Base-by-base conservation (phyloP, 441 rosid genomes). In the Euphorbia celastroides region DNA sequence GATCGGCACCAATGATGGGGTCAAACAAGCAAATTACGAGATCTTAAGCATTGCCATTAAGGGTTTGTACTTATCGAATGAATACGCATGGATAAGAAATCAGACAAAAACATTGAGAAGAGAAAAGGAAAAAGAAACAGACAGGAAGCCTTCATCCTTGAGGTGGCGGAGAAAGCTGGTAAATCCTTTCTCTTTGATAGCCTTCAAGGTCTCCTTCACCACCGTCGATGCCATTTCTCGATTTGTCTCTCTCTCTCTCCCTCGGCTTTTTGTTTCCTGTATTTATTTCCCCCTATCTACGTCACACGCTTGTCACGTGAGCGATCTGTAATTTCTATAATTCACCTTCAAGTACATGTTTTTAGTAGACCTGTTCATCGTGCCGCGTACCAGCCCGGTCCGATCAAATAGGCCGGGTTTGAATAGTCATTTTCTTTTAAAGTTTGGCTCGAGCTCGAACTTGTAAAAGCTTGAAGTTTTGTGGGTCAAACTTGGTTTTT, bases 111-210 rank as follows among this genome's bases (percentile, higher is more conserved):
- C 38, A 61, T 67, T n/a, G 54, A 30, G 7, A 42, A 50, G 42
- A 67, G 25, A 42, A 61, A 22, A 22, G 41, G 12, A 19, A 46
- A 20, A 60, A 66, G 64, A 58, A 5, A 83, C 83, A 50, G 32
- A 94, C 97, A 76, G 6, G 72, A 78, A 89, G 76, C 99, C 99
- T 64, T 85, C 96, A 55, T 80, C 85, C 66, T 80, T 89, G 58
- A 89, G 83, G 69, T 81, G 83, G 34, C 88, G 73, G 10, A 88
- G 41, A 75, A 94, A 89, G 68, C 70, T 61, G 38, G 88, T 83
- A 48, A 92, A 41, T 16, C 98, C 99, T 77, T 75, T 89, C 78
- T 88, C 96, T 62, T 72, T 82, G 76, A 94, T 80, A 72, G 90
- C 55, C 77, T 79, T 82, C 79, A 84, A 25, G 36, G 76, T 88